A percentile compares a stretch with the other conserved stretches of the same genome.
phyloP scores from a whole-genome alignment of 176 grass and related monocot species.

The Oryza nivara region DNA sequence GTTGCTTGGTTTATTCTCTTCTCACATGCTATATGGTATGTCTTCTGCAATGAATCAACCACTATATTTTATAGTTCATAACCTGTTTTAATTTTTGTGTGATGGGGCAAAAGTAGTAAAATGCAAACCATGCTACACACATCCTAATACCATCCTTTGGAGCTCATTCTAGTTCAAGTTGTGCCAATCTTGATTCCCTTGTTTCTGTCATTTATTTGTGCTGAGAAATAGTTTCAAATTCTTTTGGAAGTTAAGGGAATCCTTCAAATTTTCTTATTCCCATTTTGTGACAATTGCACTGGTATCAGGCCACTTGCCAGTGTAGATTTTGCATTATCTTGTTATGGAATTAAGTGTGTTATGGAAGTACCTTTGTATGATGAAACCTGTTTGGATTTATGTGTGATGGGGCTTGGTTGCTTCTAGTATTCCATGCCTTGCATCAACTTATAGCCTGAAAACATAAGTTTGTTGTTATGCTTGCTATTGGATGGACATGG shows the following conservation, averaged over 20 bases:
- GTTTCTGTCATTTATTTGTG: background rate
- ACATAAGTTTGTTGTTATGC: background rate
- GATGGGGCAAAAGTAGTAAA: background rate
- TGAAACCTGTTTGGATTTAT: slow-evolving; percentile 21
- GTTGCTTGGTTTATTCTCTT: slow-evolving; percentile 97
- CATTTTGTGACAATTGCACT: background rate
- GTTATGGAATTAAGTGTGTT: background rate
- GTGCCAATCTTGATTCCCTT: background rate
- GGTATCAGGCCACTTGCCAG: background rate
- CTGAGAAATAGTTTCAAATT: slow-evolving; percentile 7
- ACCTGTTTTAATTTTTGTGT: background rate
- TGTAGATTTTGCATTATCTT: slow-evolving; percentile 18
- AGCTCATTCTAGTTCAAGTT: slow-evolving; percentile 19
- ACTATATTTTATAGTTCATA: slow-evolving; percentile 31
- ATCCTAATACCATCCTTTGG: background rate
- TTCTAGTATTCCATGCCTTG: slow-evolving; percentile 1
- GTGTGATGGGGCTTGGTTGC: background rate
- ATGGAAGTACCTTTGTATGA: background rate
- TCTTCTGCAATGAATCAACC: background rate
- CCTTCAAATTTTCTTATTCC: background rate
- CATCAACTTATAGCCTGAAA: background rate
- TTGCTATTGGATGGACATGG: background rate
- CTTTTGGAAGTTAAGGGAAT: background rate
- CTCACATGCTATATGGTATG: slow-evolving; percentile 92
- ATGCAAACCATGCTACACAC: background rate